Evolutionary conservation across 1,139 yeast species (phyloP), one percentile per base, ranked within the genome.

Genomic region (Pichia sp.): DNA sequence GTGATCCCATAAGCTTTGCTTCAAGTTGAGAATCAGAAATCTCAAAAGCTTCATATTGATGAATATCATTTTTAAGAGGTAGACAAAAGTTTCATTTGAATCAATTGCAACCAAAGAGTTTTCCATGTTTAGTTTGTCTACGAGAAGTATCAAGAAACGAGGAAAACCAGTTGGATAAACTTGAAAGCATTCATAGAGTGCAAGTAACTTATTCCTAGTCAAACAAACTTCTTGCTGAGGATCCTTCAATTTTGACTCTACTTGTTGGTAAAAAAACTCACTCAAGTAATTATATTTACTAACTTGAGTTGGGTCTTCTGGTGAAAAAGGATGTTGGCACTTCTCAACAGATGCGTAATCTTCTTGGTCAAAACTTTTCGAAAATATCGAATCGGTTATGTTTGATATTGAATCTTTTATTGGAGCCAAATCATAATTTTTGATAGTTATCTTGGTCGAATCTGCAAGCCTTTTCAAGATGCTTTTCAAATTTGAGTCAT

Each of bases 401-500:
- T 44, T 30, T 3, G 12, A 9, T 3, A 37, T 46, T 2, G 30
- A 12, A 9, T 7, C 16, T 30, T 44, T 42, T 6, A 22, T 12
- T 4, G n/a, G 2, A 9, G 36, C 19, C 3, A 31, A 23, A 18
- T 44, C 40, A 26, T 6, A 3, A 6, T 44, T 41, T 2, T 7
- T 22, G 7, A 51, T 40, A 8, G 13, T 3, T 9, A 62, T 49
- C 60, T 76, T 76, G 66, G 64, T 75, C 2, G 66, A 57, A 42
- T 58, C 60, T 0, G 59, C 55, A 21, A 66, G 56, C 34, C 67
- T 72, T 52, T 68, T 72, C 41, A 78, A 62, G 22, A 79, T 78
- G 56, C 73, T 78, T 51, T 74, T 78, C 54, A 80, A 74, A 58
- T 78, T 82, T 41, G 74, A 73, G 58, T 78, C 79, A 53, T 75